A percentile compares a stretch with the other conserved stretches of the same genome.
Evolutionary conservation across 495 filamentous ascomycete genomes (phyloP).

Genomic region (Podospora didyma): DNA sequence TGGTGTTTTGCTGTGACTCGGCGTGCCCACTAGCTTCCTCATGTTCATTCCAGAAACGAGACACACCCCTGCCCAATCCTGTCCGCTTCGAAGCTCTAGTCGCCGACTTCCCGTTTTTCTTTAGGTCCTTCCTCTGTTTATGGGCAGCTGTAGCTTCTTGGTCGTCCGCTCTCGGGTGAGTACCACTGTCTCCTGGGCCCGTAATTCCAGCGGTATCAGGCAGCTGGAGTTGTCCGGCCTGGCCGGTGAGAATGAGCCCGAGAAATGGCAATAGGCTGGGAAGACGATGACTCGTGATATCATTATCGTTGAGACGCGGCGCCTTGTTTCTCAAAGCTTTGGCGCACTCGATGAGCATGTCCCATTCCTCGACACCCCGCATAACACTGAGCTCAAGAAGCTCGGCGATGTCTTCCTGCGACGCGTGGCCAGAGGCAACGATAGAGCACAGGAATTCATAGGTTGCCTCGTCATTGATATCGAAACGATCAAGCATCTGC

Average conservation of each 20-base stretch:
- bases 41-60: constrained; percentile 14
- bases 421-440: constrained; percentile 15
- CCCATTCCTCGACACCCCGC: constrained; percentile 31
- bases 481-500: constrained; percentile 25
- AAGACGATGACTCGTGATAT: neutral
- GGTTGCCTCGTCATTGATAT: constrained; percentile 21
- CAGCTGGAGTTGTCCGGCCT: neutral
- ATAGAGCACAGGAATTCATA: constrained; percentile 20
- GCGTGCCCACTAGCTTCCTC: neutral
- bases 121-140: neutral
- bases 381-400: constrained; percentile 21
- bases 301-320: constrained; percentile 4
- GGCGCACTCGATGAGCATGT: constrained; percentile 29
- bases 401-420: constrained; percentile 22
- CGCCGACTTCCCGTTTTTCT: neutral
- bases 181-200: too few relatives aligned
- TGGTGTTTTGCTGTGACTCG: too few relatives aligned
- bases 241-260: constrained; percentile 1
- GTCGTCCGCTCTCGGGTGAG: too few relatives aligned
- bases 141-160: neutral
- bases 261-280: constrained; percentile 12
- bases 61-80: neutral
- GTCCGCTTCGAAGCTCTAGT: neutral
- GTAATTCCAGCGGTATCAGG: too few relatives aligned
- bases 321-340: constrained; percentile 18